phyloP scores from a whole-genome alignment of 805 yeast genomes.

The Cyberlindnera bimundalis region DNA sequence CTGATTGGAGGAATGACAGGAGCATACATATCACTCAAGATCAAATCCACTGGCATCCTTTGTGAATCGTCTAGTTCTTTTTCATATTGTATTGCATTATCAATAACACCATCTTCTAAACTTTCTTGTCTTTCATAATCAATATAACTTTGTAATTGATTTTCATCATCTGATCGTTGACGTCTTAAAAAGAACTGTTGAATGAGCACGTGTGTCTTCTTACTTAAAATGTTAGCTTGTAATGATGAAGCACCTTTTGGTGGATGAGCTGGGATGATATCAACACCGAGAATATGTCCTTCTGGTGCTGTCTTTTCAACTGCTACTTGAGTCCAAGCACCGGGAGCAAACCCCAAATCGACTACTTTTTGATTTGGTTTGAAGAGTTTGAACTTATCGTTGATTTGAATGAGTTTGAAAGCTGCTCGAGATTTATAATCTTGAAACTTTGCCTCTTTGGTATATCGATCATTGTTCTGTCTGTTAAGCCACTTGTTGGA shows the following conservation, averaged over 20 bases:
- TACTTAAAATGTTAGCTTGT: conserved; percentile 84
- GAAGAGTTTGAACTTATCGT: conserved; percentile 60
- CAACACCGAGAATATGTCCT: conserved; percentile 74
- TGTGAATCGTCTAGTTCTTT: conserved; percentile 5
- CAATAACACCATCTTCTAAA: conserved; percentile 8
- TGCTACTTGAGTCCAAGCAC: conserved; percentile 92
- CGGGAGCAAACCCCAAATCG: conserved; percentile 92
- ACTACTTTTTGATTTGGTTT: conserved; percentile 56
- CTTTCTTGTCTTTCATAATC: conserved; percentile 27
- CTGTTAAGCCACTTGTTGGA: conserved; percentile 75
- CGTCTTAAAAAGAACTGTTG: conserved; percentile 41
- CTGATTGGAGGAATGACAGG: conserved; percentile 51
- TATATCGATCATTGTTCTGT: conserved; percentile 60
- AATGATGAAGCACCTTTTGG: conserved; percentile 76
- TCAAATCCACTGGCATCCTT: conserved; percentile 52
- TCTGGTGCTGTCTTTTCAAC: conserved; percentile 44
- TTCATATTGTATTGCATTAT: conserved; percentile 11
- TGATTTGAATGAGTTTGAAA: conserved; percentile 75
- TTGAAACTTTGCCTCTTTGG: conserved; percentile 60
- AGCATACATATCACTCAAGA: conserved; percentile 82
- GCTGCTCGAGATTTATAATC: conserved; percentile 86
- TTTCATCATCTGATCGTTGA: conserved; percentile 8
- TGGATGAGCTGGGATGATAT: conserved; percentile 73
- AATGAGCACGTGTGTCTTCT: conserved; percentile 55
- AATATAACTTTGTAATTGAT: conserved; percentile 28